These are phyloP conservation scores for Plasmodium vinckei DNA, from an alignment of 169 alveolate genomes.

Conservation along the genomic window DNA sequence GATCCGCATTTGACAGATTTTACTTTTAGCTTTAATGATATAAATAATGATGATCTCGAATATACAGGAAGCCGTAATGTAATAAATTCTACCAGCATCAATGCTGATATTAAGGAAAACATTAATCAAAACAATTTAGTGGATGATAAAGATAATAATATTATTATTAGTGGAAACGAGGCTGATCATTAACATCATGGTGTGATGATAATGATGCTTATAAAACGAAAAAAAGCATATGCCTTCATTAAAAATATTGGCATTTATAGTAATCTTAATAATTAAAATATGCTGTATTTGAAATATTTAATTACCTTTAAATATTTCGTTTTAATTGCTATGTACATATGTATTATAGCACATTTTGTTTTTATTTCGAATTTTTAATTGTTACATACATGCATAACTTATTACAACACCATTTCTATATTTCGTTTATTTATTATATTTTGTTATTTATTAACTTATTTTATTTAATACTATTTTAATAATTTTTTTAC, in stretches of 20 bases:
- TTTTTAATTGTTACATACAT: constrained; percentile 20
- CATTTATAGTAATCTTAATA: background rate
- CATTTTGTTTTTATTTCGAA: constrained; percentile 1
- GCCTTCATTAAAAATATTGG: constrained; percentile 6
- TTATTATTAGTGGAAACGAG: background rate
- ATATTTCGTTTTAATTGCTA: background rate
- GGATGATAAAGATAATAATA: background rate
- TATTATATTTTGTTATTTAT: background rate
- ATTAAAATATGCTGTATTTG: background rate
- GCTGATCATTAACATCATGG: background rate
- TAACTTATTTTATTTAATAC: constrained; percentile 2
- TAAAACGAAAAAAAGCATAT: background rate
- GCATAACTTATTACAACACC: background rate
- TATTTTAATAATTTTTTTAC: no score
- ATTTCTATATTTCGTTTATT: background rate
- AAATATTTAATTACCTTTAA: constrained; percentile 2
- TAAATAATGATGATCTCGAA: constrained; percentile 24
- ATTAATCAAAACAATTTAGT: background rate
- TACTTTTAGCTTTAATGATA: constrained; percentile 67
- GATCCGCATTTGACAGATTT: constrained; percentile 71
- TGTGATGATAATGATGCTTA: background rate
- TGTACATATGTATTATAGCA: background rate
- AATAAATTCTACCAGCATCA: background rate
- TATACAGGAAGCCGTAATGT: background rate
- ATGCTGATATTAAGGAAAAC: background rate